These are phyloP conservation scores for Penicillium odoratum DNA, from an alignment of 495 filamentous ascomycete species.

Conservation along the genomic window DNA sequence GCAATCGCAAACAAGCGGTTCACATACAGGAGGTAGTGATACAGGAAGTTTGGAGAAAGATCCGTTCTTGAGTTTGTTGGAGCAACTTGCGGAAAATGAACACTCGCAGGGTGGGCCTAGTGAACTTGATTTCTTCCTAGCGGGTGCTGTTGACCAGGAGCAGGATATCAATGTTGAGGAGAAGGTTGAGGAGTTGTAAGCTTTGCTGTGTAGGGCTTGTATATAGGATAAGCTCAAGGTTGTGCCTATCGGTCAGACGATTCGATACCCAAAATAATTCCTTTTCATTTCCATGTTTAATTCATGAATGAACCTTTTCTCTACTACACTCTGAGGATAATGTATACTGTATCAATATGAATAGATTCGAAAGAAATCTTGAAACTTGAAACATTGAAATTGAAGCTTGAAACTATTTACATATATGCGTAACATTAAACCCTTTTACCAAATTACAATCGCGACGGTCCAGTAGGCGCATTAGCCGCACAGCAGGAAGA, in stretches of 20 bases:
- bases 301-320: too few relatives aligned
- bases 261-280: slow-evolving; percentile 4
- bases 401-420: slow-evolving; percentile 5
- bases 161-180: slow-evolving; percentile 8
- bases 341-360: too few relatives aligned
- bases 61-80: slow-evolving; percentile 74
- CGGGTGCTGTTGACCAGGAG: slow-evolving; percentile 27
- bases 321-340: too few relatives aligned
- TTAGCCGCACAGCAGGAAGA: slow-evolving; percentile 29
- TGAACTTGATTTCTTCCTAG: slow-evolving; percentile 71
- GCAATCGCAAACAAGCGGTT: slow-evolving; percentile 38
- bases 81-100: slow-evolving; percentile 80
- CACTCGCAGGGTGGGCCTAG: slow-evolving; percentile 58
- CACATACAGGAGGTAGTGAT: slow-evolving; percentile 32
- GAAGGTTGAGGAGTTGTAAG: not conserved
- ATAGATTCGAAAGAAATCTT: too few relatives aligned
- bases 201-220: not conserved
- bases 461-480: slow-evolving; percentile 16
- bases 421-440: slow-evolving; percentile 5
- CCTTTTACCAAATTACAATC: slow-evolving; percentile 17
- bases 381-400: too few relatives aligned
- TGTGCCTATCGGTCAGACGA: not conserved
- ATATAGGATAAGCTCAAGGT: not conserved
- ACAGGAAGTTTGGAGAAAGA: slow-evolving; percentile 60
- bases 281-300: not conserved